phyloP scores from a whole-genome alignment of 2,329 filamentous ascomycete genomes.

The Colletotrichum eremochloae region DNA sequence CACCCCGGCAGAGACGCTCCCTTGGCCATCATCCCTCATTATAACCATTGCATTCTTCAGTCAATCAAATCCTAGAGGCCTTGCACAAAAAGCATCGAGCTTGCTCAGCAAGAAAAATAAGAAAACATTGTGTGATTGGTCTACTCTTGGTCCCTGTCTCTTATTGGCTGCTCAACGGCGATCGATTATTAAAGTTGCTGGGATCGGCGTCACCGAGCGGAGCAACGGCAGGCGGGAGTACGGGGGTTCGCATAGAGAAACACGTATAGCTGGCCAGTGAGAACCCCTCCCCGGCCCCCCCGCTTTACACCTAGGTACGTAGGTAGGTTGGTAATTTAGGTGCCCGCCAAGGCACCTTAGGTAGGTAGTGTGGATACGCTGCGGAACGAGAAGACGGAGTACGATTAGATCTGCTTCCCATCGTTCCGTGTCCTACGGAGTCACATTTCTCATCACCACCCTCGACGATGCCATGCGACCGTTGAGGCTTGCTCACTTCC shows the following conservation, averaged over 20 bases:
- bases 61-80: not conserved
- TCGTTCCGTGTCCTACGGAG: conserved; percentile 23
- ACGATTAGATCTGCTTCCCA: not conserved
- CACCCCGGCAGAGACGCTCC: not conserved
- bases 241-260: not conserved
- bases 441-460: conserved; percentile 3
- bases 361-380: not conserved
- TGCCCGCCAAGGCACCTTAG: too few species aligned
- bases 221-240: conserved; percentile 16
- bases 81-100: not conserved
- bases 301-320: not conserved
- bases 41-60: conserved; percentile 1
- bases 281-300: not conserved
- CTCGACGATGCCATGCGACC: conserved; percentile 15
- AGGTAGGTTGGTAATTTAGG: too few species aligned
- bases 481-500: conserved; percentile 22
- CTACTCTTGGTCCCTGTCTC: not conserved
- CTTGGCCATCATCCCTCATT: not conserved
- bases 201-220: conserved; percentile 35
- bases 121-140: conserved; percentile 2
- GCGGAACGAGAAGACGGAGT: conserved; percentile 8
- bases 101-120: not conserved
- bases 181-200: conserved; percentile 33
- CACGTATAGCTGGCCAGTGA: not conserved
- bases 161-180: conserved; percentile 29